These are phyloP conservation scores for Microbotryum lychnidis-dioicae DNA, from an alignment of 1,284 basidiomycete genomes.

Conservation along the genomic window DNA sequence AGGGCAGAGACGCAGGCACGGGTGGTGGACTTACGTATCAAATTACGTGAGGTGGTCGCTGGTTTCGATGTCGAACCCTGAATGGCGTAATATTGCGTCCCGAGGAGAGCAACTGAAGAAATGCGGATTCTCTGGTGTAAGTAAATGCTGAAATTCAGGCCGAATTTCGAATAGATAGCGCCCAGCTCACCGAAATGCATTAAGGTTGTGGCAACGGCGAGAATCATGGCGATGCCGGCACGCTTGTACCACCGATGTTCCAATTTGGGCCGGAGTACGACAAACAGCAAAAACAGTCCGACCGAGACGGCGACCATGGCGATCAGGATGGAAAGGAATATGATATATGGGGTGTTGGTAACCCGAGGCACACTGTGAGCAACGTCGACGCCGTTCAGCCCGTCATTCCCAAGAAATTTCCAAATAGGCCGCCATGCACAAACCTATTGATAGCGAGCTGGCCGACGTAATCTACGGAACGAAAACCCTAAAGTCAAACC, in stretches of 20 bases:
- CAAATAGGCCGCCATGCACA: too few relatives aligned
- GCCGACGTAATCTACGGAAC: constrained; percentile 43
- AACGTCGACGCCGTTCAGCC: too few relatives aligned
- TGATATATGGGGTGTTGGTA: constrained; percentile 40
- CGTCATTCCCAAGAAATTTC: too few relatives aligned
- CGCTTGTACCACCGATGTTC: constrained; percentile 44
- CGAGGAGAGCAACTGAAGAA: constrained; percentile 24
- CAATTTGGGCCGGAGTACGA: constrained; percentile 46
- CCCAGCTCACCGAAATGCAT: constrained; percentile 40
- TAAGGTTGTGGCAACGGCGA: constrained; percentile 41
- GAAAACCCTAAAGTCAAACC: constrained; percentile 4
- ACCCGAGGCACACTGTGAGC: constrained; percentile 38
- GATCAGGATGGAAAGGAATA: constrained; percentile 44
- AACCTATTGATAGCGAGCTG: constrained; percentile 43
- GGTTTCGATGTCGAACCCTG: constrained; percentile 5
- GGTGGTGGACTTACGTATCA: constrained; percentile 16
- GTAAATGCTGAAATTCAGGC: constrained; percentile 23
- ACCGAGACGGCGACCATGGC: constrained; percentile 43
- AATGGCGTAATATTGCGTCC: constrained; percentile 28
- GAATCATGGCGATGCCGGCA: constrained; percentile 41
- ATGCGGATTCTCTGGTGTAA: not conserved
- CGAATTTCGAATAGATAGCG: not conserved
- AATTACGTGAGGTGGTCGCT: constrained; percentile 14
- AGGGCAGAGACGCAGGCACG: not conserved
- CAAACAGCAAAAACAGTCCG: constrained; percentile 46